Evolutionary conservation across 805 yeast species (phyloP), one percentile per base, ranked within the genome.

Genomic region (Zygosaccharomyces bisporus): DNA sequence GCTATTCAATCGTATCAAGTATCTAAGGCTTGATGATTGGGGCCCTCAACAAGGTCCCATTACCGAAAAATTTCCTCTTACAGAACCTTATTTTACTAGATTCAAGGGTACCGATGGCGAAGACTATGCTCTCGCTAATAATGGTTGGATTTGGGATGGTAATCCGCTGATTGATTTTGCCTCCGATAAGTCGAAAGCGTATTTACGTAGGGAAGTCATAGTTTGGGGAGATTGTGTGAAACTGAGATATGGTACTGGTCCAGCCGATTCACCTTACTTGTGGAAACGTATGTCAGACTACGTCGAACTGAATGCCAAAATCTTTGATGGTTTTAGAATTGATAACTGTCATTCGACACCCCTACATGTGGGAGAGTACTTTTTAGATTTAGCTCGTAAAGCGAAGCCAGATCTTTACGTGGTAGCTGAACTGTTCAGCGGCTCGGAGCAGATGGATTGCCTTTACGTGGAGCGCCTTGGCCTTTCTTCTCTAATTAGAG

Each of bases 141-240:
- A 93, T 58, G 99, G 99, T 37, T 91, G 98, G 97, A 88, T 93
- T 45, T 91, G 99, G 99, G 90, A 87, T 42, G 97, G 96, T 8
- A 82, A 91, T 54, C 97, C 98, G 1, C 67, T 90, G 45, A 83
- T 87, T 2, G 98, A 91, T 67, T 91, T 91, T 74, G 99, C 98
- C 0, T 84, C 95, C 0, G 64, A 74, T 21, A 55, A 80, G 43
- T 80, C 95, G 4, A 83, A 79, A 58, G 90, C 95, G 3, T 91
- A 93, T 60, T 67, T 91, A 39, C 74, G 95, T 42, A 77, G 99
- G 60, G 96, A 91, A 64, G 95, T 91, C 9, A 89, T 91, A 53
- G 86, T 91, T 19, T 91, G 99, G 99, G 93, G 96, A 2, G 99
- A 91, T 61, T 91, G 99, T 71, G 90, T 91, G 44, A 91, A 91